Conservation (phyloP, 2,329 filamentous ascomycete species). For the Dendrostoma leiphaemia region DNA sequence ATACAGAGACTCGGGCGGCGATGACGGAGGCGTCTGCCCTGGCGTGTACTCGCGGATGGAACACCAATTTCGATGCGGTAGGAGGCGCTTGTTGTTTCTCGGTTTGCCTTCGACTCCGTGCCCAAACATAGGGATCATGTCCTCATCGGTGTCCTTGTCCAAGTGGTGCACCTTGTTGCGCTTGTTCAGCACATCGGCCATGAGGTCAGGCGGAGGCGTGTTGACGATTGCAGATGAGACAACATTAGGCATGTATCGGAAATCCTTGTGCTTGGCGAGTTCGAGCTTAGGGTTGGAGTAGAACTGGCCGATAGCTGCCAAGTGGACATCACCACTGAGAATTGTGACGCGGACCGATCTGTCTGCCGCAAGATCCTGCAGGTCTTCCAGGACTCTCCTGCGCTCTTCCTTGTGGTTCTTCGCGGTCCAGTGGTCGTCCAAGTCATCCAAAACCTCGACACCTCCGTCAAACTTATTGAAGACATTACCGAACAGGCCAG, state of each 20-base stretch:
- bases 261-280: constrained; percentile 84
- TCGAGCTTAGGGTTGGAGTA: constrained; percentile 83
- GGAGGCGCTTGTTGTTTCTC: constrained; percentile 84
- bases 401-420: constrained; percentile 92
- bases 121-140: constrained; percentile 91
- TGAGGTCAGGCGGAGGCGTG: constrained; percentile 78
- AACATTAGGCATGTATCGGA: constrained; percentile 95
- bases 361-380: constrained; percentile 90
- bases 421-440: constrained; percentile 97
- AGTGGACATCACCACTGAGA: constrained; percentile 88
- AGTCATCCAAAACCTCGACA: constrained; percentile 85
- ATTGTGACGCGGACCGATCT: constrained; percentile 92
- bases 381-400: constrained; percentile 79
- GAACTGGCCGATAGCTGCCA: constrained; percentile 91
- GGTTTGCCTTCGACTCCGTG: constrained; percentile 86
- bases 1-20: constrained; percentile 55
- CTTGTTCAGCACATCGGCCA: constrained; percentile 91
- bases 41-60: constrained; percentile 83
- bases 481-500: constrained; percentile 75
- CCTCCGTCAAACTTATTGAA: constrained; percentile 90
- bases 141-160: constrained; percentile 79
- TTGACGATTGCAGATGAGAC: constrained; percentile 95
- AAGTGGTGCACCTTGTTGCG: constrained; percentile 79
- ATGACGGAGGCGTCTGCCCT: constrained; percentile 67
- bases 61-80: constrained; percentile 94